Conservation (phyloP, 805 yeast genomes). For the Torulaspora maleeae region DNA sequence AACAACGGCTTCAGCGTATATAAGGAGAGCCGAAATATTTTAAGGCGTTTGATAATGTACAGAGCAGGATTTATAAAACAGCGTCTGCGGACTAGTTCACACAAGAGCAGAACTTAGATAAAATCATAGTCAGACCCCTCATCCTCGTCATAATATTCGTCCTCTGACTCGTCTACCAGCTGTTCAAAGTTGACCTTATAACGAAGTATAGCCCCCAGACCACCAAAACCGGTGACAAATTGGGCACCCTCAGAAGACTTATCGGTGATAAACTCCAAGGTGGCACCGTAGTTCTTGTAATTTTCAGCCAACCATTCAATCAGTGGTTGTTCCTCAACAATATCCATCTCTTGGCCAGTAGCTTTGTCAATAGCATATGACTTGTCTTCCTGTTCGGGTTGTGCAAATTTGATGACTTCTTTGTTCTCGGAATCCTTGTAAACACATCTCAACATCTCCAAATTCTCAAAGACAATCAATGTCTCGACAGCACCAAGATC, state of each 20-base stretch:
- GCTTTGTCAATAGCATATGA: constrained; percentile 72
- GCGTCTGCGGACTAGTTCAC: not conserved
- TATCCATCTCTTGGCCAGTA: constrained; percentile 90
- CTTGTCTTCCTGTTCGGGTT: constrained; percentile 70
- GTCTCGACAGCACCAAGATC: constrained; percentile 95
- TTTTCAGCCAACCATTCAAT: constrained; percentile 98
- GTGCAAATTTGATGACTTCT: constrained; percentile 65
- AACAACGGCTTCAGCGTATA: not conserved
- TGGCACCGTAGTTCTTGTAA: constrained; percentile 91
- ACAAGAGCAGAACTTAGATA: constrained; percentile 22
- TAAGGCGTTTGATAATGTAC: constrained; percentile 2
- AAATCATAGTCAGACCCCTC: constrained; percentile 39
- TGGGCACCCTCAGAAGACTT: constrained; percentile 98
- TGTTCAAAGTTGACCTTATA: constrained; percentile 97
- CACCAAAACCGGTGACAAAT: constrained; percentile 97
- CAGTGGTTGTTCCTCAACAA: constrained; percentile 75
- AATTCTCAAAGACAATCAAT: constrained; percentile 87
- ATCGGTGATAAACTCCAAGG: constrained; percentile 93
- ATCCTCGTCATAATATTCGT: constrained; percentile 78
- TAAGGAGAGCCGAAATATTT: not conserved
- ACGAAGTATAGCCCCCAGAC: constrained; percentile 94
- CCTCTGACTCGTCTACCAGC: constrained; percentile 82
- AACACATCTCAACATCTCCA: constrained; percentile 78
- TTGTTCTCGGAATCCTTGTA: constrained; percentile 79
- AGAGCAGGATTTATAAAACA: constrained; percentile 4